Base-by-base conservation (phyloP, 805 yeast species). In the Priceomyces haplophilus region DNA sequence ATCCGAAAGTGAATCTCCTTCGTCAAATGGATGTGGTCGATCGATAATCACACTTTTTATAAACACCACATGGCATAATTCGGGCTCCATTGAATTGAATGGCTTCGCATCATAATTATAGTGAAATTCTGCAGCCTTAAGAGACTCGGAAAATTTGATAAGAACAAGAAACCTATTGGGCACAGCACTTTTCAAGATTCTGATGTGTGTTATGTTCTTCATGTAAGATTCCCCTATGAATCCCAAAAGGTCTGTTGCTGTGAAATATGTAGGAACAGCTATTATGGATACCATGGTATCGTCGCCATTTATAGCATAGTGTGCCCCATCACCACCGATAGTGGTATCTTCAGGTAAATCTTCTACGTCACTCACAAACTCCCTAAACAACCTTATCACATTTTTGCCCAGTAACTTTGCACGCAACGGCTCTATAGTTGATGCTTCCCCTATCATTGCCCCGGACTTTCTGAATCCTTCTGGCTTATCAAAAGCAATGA, bases 31-130 rank as follows among this genome's bases (percentile, higher is more conserved):
- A 16, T 30, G 15, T 15, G 43, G 41, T 32, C 43, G 38, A 25
- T 56, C 62, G 42, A 83, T 69, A 3, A 72, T 60, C 12, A 86
- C 75, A 21, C 80, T 74, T 46, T 79, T 80, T n/a, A 89, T 78
- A 47, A 75, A 79, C 1, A 89, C 76, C 3, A 81, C 86, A 57
- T 83, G 89, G 53, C 97, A 89, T 11, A 78, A 71, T 54, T 90
- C 96, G 0, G 95, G 87, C 54, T 90, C 97, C 85, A 89, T 83
- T 6, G 91, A 80, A 52, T 83, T 88, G 67, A 90, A 89, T 7
- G 75, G 73, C 46, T 75, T 78, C 3, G 95, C 95, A 57, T 89
- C 83, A 54, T 72, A 87, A 21, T 69, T 68, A 34, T 74, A 73
- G 50, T 81, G 81, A 61, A 90, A 90, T 32, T 64, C 67, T n/a